phyloP scores from a whole-genome alignment of 2,329 filamentous ascomycete species.

The Arthrinium phaeospermum region DNA sequence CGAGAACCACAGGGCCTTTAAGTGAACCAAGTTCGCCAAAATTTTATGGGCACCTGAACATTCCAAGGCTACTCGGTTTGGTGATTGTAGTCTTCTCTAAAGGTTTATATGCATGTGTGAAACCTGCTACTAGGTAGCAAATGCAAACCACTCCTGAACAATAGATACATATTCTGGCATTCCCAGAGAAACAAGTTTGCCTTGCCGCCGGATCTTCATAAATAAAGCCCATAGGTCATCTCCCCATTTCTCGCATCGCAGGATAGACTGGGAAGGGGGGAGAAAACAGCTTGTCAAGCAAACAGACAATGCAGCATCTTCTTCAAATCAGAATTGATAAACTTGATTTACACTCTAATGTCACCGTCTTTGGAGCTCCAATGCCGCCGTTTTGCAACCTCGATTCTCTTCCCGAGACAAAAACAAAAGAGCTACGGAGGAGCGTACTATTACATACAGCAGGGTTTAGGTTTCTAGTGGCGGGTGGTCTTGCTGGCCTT shows the following conservation, averaged over 20 bases:
- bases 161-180: background rate
- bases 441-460: conserved; percentile 40
- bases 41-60: background rate
- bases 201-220: background rate
- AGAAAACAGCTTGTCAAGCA: background rate
- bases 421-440: conserved; percentile 38
- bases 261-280: background rate
- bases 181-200: background rate
- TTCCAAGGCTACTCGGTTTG: background rate
- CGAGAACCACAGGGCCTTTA: background rate
- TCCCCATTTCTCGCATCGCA: background rate
- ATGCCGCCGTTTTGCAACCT: conserved; percentile 31
- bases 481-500: conserved; percentile 55
- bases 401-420: conserved; percentile 34
- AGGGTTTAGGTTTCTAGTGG: conserved; percentile 42
- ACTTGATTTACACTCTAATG: conserved; percentile 49
- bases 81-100: background rate
- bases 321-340: conserved; percentile 25
- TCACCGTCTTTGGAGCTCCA: conserved; percentile 37
- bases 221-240: background rate
- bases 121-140: background rate
- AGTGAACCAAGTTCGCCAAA: background rate
- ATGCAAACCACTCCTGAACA: background rate
- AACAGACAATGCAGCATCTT: background rate
- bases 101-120: background rate